Evolutionary conservation across 306 rosid genomes (phyloP), one percentile per base, ranked within the genome.

Genomic region (Alnus rubra): DNA sequence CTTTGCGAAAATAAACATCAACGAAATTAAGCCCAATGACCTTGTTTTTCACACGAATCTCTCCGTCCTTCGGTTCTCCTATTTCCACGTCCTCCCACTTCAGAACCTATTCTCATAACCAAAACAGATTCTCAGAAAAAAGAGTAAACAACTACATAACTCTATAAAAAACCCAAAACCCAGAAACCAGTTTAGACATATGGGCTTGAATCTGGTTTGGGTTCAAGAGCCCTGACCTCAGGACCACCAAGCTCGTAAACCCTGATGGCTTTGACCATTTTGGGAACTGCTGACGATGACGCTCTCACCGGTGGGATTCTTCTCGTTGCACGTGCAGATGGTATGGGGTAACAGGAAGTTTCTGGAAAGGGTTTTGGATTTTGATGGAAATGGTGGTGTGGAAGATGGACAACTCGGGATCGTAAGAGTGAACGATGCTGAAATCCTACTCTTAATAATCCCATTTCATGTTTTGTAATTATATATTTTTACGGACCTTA

Each of bases 61-160:
- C 94, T 0, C 92, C 97, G 47, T 89, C 94, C 62, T 87, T 82
- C 2, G 97, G 98, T n/a, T 90, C 93, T 64, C 91, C 94, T 23
- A 90, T 82, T 82, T 90, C 91, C 76, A 92, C 93, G 81, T 92
- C 96, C 65, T 92, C 97, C 97, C 94, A 94, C 75, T 89, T 90
- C 54, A 94, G 84, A 47, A 94, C 97, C 98, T 94, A 77, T 47
- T 60, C 63, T 59, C 67, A 74, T 30, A 48, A 7, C 69, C 62
- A 39, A 73, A 30, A 44, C 64, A 58, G 64, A 58, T 55, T 16
- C 19, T 55, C 60, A n/a, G 30, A 55, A 55, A 58, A 2, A 1
- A 23, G 31, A 58, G 6, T 23, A 9, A 0, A 58, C 12, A 58
- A 9, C 9, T 9, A 23, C 64, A n/a, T 19, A 58, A 58, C 14